Percentiles rank a stretch among this genome's conserved stretches.
Evolutionary conservation across 1,139 yeast species (phyloP).

Genomic region (Yamadazyma triangularis): DNA sequence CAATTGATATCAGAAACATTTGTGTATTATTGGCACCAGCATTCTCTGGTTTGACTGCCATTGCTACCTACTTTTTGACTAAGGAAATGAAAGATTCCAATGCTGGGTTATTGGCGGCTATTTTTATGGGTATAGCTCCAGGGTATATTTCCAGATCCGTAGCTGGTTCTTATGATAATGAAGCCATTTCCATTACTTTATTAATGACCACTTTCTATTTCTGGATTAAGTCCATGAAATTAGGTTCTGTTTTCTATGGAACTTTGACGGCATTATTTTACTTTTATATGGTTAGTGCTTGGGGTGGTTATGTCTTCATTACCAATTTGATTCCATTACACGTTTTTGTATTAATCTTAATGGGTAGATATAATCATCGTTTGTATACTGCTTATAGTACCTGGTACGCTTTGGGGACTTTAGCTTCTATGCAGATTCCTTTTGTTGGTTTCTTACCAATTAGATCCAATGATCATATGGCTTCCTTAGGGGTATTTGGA

Average conservation of each 20-base stretch:
- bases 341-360: conserved; percentile 79
- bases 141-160: conserved; percentile 98
- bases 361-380: conserved; percentile 89
- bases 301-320: conserved; percentile 99
- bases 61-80: conserved; percentile 86
- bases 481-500: conserved; percentile 96
- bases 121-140: conserved; percentile 96
- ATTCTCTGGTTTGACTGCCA: conserved; percentile 89
- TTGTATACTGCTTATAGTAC: conserved; percentile 90
- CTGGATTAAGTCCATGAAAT: conserved; percentile 91
- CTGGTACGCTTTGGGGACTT: conserved; percentile 95
- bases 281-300: conserved; percentile 99
- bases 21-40: conserved; percentile 98
- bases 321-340: conserved; percentile 97
- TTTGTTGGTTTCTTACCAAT: conserved; percentile 97
- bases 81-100: conserved; percentile 85
- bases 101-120: conserved; percentile 90
- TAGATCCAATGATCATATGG: conserved; percentile 97
- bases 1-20: conserved; percentile 90
- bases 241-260: conserved; percentile 86
- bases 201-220: conserved; percentile 93
- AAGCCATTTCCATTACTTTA: conserved; percentile 95
- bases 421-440: conserved; percentile 98
- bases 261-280: conserved; percentile 82
- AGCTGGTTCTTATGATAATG: conserved; percentile 98